phyloP scores from a whole-genome alignment of 2,329 filamentous ascomycete genomes.

The Aspergillus arachidicola region DNA sequence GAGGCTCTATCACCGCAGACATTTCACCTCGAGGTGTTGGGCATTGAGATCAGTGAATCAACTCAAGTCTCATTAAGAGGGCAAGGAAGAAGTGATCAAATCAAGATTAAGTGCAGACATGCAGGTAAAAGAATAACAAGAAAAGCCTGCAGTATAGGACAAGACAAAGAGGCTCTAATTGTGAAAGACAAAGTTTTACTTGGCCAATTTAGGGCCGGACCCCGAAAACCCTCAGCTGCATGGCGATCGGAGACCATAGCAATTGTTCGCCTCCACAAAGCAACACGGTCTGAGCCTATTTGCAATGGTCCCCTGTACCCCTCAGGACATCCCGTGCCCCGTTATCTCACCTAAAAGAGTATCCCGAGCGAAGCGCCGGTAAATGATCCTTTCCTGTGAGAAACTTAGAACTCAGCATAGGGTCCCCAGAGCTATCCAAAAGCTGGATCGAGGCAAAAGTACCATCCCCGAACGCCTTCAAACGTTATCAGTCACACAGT shows the following conservation, averaged over 20 bases:
- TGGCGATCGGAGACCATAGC: background rate
- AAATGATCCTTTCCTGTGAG: background rate
- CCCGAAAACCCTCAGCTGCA: background rate
- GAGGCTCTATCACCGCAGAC: background rate
- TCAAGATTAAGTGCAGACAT: background rate
- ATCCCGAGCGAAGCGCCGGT: background rate
- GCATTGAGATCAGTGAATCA: background rate
- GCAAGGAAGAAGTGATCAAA: background rate
- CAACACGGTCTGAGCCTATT: background rate
- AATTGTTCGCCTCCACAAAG: background rate
- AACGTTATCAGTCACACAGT: background rate
- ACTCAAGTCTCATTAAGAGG: background rate
- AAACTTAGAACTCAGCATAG: background rate
- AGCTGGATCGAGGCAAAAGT: background rate
- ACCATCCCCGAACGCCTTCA: background rate
- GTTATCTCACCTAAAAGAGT: background rate
- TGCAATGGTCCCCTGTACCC: background rate
- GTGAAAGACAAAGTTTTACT: background rate
- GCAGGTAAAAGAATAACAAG: background rate
- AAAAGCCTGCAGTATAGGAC: background rate
- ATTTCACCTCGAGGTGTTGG: background rate
- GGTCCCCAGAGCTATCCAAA: background rate
- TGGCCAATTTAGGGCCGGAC: background rate
- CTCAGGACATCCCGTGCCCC: background rate
- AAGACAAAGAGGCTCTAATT: background rate